Base-by-base conservation (phyloP, 495 filamentous ascomycete species). In the Penicillium flavigenum region DNA sequence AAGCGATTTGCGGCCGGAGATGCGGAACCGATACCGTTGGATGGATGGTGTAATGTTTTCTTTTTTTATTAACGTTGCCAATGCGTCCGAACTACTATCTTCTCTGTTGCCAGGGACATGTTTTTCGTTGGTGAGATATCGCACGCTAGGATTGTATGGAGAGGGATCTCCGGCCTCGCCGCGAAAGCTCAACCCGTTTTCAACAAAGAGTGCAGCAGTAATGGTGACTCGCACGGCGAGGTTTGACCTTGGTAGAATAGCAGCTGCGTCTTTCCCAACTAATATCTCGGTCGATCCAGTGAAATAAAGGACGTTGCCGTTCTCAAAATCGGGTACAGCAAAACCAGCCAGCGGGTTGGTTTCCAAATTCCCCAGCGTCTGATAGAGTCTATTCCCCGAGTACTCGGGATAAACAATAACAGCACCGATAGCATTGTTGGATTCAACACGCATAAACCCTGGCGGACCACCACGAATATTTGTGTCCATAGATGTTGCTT, bases 381-480 rank as follows among this genome's bases (percentile, higher is more conserved):
- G 90, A 58, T 94, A 94, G 1, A 93, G 75, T 41, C 88, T 76
- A 67, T 96, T 92, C 4, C 89, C 90, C 27, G 86, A 88, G 68
- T 88, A 91, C 68, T 94, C 90, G 0, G 90, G 89, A 70, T 88
- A 94, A 16, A 85, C 78, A 27, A 93, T 63, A 3, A 81, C 79
- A 4, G 75, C 67, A 0, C 76, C 81, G 5, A 57, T 63, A 3
- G 71, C 56, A 19, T 71, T 65, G 65, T 88, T 88, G 1, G 69
- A 74, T 11, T 66, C 31, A 24, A 92, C 73, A 24, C 89, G 79
- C 8, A 91, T 73, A 69, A 93, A 92, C 3, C 90, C 91, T 22
- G 79, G 76, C 5, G 87, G 79, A 0, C 90, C 90, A 38, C 91
- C 90, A 24, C 91, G 82, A 59, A 88, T 84, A 64, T 94, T 94